Evolutionary conservation across 2,329 filamentous ascomycete species (phyloP).

Genomic region (Fusarium illudens): DNA sequence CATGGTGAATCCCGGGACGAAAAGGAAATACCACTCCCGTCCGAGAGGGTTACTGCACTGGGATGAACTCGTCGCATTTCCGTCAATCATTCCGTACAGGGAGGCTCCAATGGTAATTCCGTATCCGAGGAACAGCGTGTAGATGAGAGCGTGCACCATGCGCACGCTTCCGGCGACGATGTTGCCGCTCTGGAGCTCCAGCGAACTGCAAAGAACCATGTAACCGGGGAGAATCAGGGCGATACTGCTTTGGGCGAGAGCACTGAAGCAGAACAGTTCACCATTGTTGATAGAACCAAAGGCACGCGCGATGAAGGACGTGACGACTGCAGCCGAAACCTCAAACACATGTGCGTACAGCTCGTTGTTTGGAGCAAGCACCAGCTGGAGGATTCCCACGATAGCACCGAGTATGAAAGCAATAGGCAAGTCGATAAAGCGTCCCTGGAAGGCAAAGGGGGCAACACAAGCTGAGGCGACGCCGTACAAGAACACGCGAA

Average conservation of each 20-base stretch:
- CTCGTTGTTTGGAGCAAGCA: constrained; percentile 77
- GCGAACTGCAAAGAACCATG: constrained; percentile 56
- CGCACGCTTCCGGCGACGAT: constrained; percentile 77
- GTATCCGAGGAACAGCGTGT: constrained; percentile 77
- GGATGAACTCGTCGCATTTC: constrained; percentile 57
- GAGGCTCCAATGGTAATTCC: constrained; percentile 75
- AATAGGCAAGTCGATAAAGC: constrained; percentile 80
- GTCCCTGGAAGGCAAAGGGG: constrained; percentile 80
- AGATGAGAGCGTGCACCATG: constrained; percentile 80
- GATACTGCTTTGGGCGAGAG: constrained; percentile 76
- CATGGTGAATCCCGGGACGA: constrained; percentile 77
- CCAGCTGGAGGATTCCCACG: constrained; percentile 77
- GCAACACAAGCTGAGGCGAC: constrained; percentile 79
- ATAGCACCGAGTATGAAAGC: constrained; percentile 79
- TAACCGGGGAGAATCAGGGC: constrained; percentile 75
- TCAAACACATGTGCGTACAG: constrained; percentile 68
- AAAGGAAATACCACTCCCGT: constrained; percentile 67
- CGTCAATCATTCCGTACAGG: constrained; percentile 70
- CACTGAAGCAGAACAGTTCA: constrained; percentile 73
- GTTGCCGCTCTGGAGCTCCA: constrained; percentile 76
- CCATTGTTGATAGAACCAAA: constrained; percentile 71
- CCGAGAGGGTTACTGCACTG: constrained; percentile 57
- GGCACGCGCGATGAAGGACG: constrained; percentile 73
- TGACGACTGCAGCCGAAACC: constrained; percentile 66
- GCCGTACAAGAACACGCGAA: constrained; percentile 74